Base-by-base conservation (phyloP, 805 yeast genomes). In the Cyberlindnera xishuangbannaensis region DNA sequence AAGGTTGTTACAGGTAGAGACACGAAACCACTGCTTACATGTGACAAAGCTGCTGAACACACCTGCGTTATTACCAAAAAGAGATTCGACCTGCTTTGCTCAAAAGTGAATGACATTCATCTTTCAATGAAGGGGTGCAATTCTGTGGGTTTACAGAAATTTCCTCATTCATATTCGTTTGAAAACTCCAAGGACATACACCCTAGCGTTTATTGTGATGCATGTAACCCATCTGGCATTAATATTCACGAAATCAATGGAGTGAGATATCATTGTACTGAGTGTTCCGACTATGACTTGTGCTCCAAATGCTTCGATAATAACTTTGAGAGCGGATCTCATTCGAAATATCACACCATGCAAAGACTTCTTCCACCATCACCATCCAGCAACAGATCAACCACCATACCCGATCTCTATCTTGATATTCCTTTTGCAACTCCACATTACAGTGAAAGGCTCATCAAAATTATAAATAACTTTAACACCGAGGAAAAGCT, bases 251-350 rank as follows among this genome's bases (percentile, higher is more conserved):
- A 23, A 6, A 30, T 41, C 14, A 6, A 12, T 5, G 45, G 45
- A 2, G 17, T 7, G 14, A 28, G 45, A 22, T 41, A 38, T 34
- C 30, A 38, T 28, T 41, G 45, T 16, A 14, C 18, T 4, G 34
- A 30, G 11, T 41, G 45, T 18, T 6, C 28, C 4, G 39, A 40
- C 25, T 40, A 31, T 31, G 44, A 40, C 18, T 18, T 40, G 12
- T 40, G 44, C 17, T 14, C 27, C 3, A n/a, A n/a, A 3, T 40
- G 44, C 23, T 37, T 23, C 19, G n/a, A 15, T 4, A n/a, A 16
- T n/a, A 16, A 18, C 5, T 5, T n/a, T 13, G 4, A 18, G 7
- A 13, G 18, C 12, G 21, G 19, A 9, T 9, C 11, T 7, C 44
- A 40, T 20, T 12, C 25, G 7, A 15, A 28, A 15, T 10, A 3